Evolutionary conservation across 257 asterid species (phyloP).

Genomic region (Solanum etuberosum): DNA sequence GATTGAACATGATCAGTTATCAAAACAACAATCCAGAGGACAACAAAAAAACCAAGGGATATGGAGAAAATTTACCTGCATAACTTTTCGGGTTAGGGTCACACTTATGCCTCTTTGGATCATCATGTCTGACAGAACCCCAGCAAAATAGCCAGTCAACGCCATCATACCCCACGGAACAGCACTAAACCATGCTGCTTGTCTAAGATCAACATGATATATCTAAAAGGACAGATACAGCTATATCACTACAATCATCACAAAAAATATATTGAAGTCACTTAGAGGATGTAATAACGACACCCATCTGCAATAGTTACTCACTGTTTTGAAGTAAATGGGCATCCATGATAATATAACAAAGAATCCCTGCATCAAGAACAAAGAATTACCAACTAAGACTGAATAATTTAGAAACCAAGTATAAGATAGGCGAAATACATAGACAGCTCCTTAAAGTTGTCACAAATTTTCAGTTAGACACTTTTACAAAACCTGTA

Average conservation of each 20-base stretch:
- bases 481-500: not conserved
- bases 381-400: not conserved
- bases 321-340: constrained; percentile 82
- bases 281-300: not conserved
- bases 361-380: constrained; percentile 72
- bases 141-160: constrained; percentile 74
- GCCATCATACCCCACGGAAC: constrained; percentile 99
- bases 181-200: constrained; percentile 99
- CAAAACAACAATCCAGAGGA: not conserved
- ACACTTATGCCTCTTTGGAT: constrained; percentile 63
- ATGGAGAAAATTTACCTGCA: constrained; percentile 54
- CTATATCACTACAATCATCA: not conserved
- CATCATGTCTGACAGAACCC: constrained; percentile 77
- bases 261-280: not conserved
- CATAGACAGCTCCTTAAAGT: not conserved
- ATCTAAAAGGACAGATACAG: constrained; percentile 41
- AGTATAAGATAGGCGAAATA: not conserved
- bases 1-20: not conserved
- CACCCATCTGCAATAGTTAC: not conserved
- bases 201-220: constrained; percentile 82
- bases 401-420: not conserved
- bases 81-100: constrained; percentile 83
- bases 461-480: not conserved
- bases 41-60: not conserved
- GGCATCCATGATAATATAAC: constrained; percentile 99